Conservation (phyloP, 2,329 filamentous ascomycete genomes). For the Xylariaceae sp. region DNA sequence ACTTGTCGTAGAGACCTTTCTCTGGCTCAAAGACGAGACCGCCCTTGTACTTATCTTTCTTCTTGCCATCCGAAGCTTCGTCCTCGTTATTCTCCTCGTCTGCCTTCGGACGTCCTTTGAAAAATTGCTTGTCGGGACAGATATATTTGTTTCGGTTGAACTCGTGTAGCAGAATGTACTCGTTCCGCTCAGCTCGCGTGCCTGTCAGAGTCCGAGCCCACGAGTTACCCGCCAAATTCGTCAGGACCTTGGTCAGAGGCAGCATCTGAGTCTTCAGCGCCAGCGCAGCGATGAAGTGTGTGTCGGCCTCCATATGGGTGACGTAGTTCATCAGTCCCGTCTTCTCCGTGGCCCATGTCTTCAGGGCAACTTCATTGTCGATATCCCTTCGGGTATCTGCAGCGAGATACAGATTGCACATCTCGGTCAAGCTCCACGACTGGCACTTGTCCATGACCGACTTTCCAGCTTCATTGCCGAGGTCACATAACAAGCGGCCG, state of each 20-base stretch:
- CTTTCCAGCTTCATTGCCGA: constrained; percentile 94
- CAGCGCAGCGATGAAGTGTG: constrained; percentile 89
- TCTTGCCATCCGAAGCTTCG: constrained; percentile 69
- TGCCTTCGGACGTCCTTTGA: constrained; percentile 63
- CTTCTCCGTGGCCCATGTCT: constrained; percentile 76
- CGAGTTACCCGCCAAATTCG: constrained; percentile 93
- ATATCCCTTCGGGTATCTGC: constrained; percentile 72
- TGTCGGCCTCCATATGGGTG: constrained; percentile 89
- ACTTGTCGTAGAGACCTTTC: constrained; percentile 96
- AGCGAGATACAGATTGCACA: constrained; percentile 85
- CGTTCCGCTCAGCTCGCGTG: constrained; percentile 93
- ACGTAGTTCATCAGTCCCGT: constrained; percentile 89
- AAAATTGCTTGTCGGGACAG: constrained; percentile 87
- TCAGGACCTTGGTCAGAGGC: constrained; percentile 87
- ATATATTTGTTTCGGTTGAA: constrained; percentile 97
- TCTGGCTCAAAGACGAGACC: constrained; percentile 97
- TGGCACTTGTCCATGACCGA: constrained; percentile 96
- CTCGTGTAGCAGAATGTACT: constrained; percentile 97
- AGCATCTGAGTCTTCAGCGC: constrained; percentile 86
- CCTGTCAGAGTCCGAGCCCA: constrained; percentile 95
- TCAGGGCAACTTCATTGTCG: constrained; percentile 80
- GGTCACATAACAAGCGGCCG: constrained; percentile 83
- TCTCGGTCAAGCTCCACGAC: constrained; percentile 95
- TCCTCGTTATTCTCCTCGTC: constrained; percentile 67
- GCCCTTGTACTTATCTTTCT: constrained; percentile 99